Evolutionary conservation across 495 filamentous ascomycete species (phyloP).

Genomic region (Margaritispora aquatica): DNA sequence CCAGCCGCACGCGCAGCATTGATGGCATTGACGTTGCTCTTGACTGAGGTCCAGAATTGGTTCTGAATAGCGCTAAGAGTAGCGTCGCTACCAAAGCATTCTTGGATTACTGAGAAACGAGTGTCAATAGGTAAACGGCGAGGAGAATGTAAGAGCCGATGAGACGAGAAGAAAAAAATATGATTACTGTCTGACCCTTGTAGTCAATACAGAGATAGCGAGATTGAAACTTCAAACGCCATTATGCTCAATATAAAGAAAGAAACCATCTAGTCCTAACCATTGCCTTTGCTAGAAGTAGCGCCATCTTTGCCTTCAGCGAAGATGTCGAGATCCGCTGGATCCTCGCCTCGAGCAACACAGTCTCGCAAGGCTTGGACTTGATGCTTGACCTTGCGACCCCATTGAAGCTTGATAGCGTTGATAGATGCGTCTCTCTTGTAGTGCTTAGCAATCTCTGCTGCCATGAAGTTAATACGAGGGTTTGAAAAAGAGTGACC

Average conservation of each 20-base stretch:
- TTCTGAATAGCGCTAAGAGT: not conserved
- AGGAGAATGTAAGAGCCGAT: too few relatives aligned
- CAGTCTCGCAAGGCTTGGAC: not conserved
- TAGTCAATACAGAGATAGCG: not conserved
- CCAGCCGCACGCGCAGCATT: not conserved
- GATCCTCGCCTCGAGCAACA: slow-evolving; percentile 1
- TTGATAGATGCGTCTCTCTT: not conserved
- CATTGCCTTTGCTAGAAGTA: not conserved
- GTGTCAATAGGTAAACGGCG: slow-evolving; percentile 5
- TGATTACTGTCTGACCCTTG: not conserved
- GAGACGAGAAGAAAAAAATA: not conserved
- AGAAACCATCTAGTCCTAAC: not conserved
- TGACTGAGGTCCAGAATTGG: slow-evolving; percentile 13
- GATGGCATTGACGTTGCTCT: not conserved
- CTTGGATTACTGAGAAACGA: not conserved
- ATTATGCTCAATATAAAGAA: not conserved
- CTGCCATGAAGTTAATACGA: not conserved
- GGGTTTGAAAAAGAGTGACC: not conserved
- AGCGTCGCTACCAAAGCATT: slow-evolving; percentile 7
- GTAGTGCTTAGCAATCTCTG: slow-evolving; percentile 12
- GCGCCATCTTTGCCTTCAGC: not conserved
- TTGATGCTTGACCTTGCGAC: not conserved
- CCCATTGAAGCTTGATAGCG: not conserved
- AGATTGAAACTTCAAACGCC: not conserved
- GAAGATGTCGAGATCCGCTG: not conserved